Base-by-base conservation (phyloP, 768 basidiomycete genomes). In the Agaricus blazei region DNA sequence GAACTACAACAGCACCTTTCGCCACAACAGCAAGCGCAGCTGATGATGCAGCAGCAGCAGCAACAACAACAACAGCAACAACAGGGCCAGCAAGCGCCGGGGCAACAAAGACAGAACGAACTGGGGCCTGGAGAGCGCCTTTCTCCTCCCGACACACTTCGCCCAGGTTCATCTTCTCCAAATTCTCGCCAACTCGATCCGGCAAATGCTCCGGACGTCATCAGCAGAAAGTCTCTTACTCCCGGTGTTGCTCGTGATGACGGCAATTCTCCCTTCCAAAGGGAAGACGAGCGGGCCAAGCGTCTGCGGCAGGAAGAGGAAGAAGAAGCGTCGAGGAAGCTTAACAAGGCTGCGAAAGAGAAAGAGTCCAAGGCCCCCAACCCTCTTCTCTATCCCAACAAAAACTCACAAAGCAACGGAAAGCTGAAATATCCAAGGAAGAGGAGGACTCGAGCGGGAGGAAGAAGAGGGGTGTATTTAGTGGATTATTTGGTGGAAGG, bases 401-500 rank as follows among this genome's bases (percentile, higher is more conserved):
- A 14, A 48, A 52, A 36, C 31, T 41, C 26, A 27, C 43, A n/a
- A 44, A 52, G 34, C 41, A 52, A 28, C 31, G 26, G 31, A 41
- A 52, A 19, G 29, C 19, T 29, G 29, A 48, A 9, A 11, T 23
- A 19, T 37, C 31, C 9, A 65, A 65, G 37, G 57, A 53, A 51
- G 62, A 57, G 66, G 63, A 52, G 62, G 61, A 56, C 65, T 70
- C 72, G 11, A 72, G 72, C 54, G 69, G 71, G 36, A 84, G 86
- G 72, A 85, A 87, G 70, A 87, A 85, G 71, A 85, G 81, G 52
- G 71, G 82, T 3, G 84, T 88, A 3, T 78, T 98, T 54, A 78
- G 84, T 12, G 77, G 85, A 0, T 63, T 98, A 48, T 96, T 96
- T 66, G 78, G 79, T 15, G 73, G 87, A 62, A 85, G 83, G 69